Percentiles rank a stretch among this genome's conserved stretches.
Evolutionary conservation across 306 rosid genomes (phyloP).

Genomic region (Trichosanthes truncata): DNA sequence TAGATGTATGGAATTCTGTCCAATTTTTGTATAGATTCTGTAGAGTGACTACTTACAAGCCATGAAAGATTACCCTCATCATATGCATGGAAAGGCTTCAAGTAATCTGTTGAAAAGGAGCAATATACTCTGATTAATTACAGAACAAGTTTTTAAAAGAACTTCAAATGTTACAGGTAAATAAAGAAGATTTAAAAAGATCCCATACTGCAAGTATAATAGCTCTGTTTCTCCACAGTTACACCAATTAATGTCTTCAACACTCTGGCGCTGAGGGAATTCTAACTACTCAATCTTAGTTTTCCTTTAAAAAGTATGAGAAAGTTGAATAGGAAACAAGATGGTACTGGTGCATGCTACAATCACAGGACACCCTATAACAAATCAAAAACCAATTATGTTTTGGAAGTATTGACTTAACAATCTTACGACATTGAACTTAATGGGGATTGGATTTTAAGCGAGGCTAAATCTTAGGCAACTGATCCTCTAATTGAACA

Average conservation of each 20-base stretch:
- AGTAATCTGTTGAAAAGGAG: constrained; percentile 35
- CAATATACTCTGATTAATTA: constrained; percentile 10
- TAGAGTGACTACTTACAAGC: constrained; percentile 27
- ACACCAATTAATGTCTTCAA: neutral
- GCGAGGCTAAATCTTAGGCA: neutral
- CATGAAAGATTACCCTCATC: constrained; percentile 68
- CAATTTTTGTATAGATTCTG: neutral
- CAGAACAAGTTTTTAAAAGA: neutral
- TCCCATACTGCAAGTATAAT: neutral
- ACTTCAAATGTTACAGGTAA: neutral
- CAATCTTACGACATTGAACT: neutral
- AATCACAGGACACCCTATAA: neutral
- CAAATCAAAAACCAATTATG: neutral
- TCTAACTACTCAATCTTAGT: neutral
- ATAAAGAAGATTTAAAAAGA: neutral
- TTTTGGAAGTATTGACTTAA: neutral
- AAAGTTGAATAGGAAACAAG: neutral
- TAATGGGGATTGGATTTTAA: neutral
- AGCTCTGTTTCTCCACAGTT: neutral
- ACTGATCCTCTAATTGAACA: neutral
- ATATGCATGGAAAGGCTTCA: constrained; percentile 62
- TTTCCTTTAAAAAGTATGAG: too few relatives aligned
- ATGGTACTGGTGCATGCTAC: neutral
- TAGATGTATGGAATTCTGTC: neutral
- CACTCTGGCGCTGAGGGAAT: neutral